These are phyloP conservation scores for Camellia granthamiana DNA, from an alignment of 148 eudicot genomes.

Conservation along the genomic window DNA sequence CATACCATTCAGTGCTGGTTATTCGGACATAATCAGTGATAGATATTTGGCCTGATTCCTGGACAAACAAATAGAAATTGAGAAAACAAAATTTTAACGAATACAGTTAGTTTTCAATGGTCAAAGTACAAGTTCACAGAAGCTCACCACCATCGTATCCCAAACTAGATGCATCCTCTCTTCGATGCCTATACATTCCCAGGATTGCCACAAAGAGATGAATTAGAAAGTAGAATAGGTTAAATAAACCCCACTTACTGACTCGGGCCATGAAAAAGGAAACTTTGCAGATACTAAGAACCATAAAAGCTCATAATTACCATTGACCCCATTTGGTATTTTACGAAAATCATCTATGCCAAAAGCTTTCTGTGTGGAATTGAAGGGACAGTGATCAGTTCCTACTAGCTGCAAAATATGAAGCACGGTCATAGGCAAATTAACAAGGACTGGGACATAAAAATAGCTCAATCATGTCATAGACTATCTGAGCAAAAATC, in stretches of 20 bases:
- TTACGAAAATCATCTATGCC: slow-evolving; percentile 91
- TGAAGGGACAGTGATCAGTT: slow-evolving; percentile 96
- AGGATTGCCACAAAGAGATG: not conserved
- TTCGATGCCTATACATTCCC: slow-evolving; percentile 61
- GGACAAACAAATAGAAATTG: slow-evolving; percentile 8
- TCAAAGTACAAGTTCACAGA: not conserved
- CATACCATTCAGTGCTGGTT: slow-evolving; percentile 94
- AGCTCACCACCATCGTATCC: slow-evolving; percentile 94
- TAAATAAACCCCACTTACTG: not conserved
- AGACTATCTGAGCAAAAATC: not conserved
- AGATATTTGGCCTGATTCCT: slow-evolving; percentile 93
- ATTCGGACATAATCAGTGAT: slow-evolving; percentile 83
- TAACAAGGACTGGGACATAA: not conserved
- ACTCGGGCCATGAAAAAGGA: not conserved
- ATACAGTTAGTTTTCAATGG: not conserved
- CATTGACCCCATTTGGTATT: slow-evolving; percentile 97
- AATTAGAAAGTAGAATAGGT: slow-evolving; percentile 2
- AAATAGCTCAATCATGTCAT: not conserved
- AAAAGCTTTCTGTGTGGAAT: slow-evolving; percentile 81
- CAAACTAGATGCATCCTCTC: slow-evolving; percentile 97
- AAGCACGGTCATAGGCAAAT: not conserved
- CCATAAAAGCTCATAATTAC: slow-evolving; percentile 31
- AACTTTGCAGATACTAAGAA: not conserved
- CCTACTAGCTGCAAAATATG: slow-evolving; percentile 73
- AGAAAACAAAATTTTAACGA: not conserved